phyloP scores from a whole-genome alignment of 2,329 filamentous ascomycete genomes.

The Botrytis fabae region DNA sequence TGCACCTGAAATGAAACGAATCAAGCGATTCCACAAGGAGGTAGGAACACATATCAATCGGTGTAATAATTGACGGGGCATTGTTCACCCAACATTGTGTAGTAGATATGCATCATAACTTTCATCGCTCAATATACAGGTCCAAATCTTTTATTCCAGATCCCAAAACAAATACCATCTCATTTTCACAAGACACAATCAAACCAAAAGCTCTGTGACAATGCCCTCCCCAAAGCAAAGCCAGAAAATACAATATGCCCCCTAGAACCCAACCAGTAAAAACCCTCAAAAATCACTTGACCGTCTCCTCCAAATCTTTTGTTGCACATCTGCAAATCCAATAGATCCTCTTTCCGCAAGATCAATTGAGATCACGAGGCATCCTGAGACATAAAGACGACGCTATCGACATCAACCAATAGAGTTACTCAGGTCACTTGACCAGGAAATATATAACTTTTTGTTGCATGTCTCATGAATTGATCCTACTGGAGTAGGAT shows the following conservation, averaged over 20 bases:
- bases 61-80: neutral
- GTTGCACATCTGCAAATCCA: neutral
- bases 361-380: neutral
- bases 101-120: neutral
- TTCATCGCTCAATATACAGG: neutral
- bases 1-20: neutral
- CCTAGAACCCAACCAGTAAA: neutral
- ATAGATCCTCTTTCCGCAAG: neutral
- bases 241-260: neutral
- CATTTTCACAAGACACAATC: neutral
- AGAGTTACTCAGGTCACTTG: neutral
- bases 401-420: neutral
- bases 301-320: neutral
- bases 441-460: neutral
- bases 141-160: neutral
- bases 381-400: neutral
- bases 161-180: neutral
- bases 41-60: neutral
- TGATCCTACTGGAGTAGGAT: conserved; percentile 1
- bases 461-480: conserved; percentile 5
- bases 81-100: neutral
- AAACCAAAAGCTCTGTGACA: neutral
- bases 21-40: neutral
- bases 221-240: neutral
- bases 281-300: neutral